Conservation (phyloP, 1,139 yeast species). For the Kodamaea sp. region DNA sequence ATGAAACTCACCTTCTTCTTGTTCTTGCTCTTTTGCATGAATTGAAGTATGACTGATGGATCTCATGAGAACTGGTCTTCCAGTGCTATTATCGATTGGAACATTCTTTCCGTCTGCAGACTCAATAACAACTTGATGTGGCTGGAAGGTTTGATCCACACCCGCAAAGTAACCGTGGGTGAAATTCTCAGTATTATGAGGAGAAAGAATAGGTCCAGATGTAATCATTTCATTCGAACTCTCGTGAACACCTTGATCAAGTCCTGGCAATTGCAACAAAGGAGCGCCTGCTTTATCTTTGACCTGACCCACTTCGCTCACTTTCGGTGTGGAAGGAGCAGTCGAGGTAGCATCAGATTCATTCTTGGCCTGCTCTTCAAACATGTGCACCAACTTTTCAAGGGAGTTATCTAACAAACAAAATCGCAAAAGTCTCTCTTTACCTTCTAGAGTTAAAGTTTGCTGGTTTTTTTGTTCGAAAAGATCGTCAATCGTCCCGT, state of each 20-base stretch:
- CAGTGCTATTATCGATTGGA: conserved; percentile 69
- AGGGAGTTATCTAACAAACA: conserved; percentile 47
- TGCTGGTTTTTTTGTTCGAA: conserved; percentile 40
- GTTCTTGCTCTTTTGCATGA: conserved; percentile 74
- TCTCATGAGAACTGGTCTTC: conserved; percentile 67
- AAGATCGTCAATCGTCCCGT: conserved; percentile 40
- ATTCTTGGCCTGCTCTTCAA: conserved; percentile 41
- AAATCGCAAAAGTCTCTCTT: conserved; percentile 44
- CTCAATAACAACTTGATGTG: conserved; percentile 71
- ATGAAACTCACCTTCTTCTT: conserved; percentile 91
- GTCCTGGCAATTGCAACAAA: conserved; percentile 9
- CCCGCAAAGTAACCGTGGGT: conserved; percentile 27
- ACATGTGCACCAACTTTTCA: conserved; percentile 44
- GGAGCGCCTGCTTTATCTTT: neutral
- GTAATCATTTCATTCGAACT: conserved; percentile 53
- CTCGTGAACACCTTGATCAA: conserved; percentile 46
- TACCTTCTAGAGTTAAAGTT: conserved; percentile 43
- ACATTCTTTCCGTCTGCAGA: conserved; percentile 53
- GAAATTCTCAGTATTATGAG: conserved; percentile 29
- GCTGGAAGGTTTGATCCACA: conserved; percentile 40
- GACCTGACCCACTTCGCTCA: neutral
- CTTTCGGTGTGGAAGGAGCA: neutral
- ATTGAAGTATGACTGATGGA: conserved; percentile 65
- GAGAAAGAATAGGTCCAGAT: conserved; percentile 58
- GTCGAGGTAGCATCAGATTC: neutral